Evolutionary conservation across 805 yeast species (phyloP).

Genomic region (Starmerella gropengiesseri): DNA sequence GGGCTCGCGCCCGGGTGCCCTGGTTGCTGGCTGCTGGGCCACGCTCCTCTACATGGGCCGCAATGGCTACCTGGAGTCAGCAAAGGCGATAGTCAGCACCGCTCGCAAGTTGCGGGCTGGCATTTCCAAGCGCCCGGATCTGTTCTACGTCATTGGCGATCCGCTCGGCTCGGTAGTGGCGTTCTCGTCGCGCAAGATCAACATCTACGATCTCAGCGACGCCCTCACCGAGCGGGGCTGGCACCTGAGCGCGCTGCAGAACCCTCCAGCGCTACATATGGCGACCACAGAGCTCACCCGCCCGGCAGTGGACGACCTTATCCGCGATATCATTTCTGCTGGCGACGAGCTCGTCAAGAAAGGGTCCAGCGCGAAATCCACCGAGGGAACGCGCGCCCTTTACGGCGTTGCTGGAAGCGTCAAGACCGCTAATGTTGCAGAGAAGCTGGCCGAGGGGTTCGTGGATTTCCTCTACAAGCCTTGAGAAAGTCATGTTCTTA

Average conservation of each 20-base stretch:
- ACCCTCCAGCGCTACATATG: constrained; percentile 82
- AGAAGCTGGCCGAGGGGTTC: constrained; percentile 64
- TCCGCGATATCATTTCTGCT: constrained; percentile 39
- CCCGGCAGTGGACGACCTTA: constrained; percentile 48
- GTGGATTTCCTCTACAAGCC: constrained; percentile 66
- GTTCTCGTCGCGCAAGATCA: constrained; percentile 50
- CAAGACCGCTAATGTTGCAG: constrained; percentile 73
- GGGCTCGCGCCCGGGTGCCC: constrained; percentile 94
- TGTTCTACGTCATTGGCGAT: constrained; percentile 59
- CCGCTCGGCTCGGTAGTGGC: constrained; percentile 77
- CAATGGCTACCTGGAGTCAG: constrained; percentile 63
- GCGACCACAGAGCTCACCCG: constrained; percentile 72
- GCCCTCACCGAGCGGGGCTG: constrained; percentile 57
- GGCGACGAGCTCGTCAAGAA: constrained; percentile 35
- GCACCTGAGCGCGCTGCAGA: constrained; percentile 81
- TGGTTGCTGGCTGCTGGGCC: constrained; percentile 98
- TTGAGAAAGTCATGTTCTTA: neutral
- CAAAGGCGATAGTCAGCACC: constrained; percentile 55
- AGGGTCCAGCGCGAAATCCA: constrained; percentile 23
- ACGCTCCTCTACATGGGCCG: constrained; percentile 73
- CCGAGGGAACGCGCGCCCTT: constrained; percentile 63
- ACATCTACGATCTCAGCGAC: constrained; percentile 75
- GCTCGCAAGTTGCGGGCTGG: constrained; percentile 47
- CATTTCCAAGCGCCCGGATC: constrained; percentile 39
- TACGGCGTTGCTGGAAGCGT: constrained; percentile 96